These are phyloP conservation scores for Phytophthora pini DNA, from an alignment of 352 stramenopile species.

Conservation along the genomic window DNA sequence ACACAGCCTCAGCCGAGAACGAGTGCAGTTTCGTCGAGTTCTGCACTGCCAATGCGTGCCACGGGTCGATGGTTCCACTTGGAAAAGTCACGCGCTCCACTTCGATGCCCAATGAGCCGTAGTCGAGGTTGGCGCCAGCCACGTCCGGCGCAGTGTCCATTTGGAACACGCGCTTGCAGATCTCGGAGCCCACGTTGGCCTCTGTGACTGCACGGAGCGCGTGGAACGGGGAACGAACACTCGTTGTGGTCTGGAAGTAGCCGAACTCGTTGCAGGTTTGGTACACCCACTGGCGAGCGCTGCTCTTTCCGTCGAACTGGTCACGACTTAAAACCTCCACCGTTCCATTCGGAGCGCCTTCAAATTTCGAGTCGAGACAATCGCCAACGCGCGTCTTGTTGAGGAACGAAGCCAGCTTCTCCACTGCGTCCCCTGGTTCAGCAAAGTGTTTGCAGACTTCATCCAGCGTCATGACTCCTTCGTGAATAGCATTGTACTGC, in stretches of 20 bases:
- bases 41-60: slow-evolving; percentile 81
- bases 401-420: slow-evolving; percentile 67
- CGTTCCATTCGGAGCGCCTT: slow-evolving; percentile 67
- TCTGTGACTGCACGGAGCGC: slow-evolving; percentile 73
- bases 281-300: slow-evolving; percentile 85
- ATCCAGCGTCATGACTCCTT: slow-evolving; percentile 56
- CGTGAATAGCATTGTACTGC: slow-evolving; percentile 74
- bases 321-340: slow-evolving; percentile 68
- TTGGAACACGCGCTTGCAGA: slow-evolving; percentile 87
- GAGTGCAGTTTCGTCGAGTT: slow-evolving; percentile 72
- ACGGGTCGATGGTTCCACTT: slow-evolving; percentile 86
- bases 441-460: slow-evolving; percentile 72
- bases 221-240: slow-evolving; percentile 64
- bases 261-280: slow-evolving; percentile 92
- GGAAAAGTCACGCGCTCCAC: slow-evolving; percentile 84
- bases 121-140: slow-evolving; percentile 71
- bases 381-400: slow-evolving; percentile 54
- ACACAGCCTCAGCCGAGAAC: slow-evolving; percentile 60
- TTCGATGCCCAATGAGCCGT: slow-evolving; percentile 78
- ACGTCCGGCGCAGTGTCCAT: slow-evolving; percentile 69
- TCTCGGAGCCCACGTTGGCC: slow-evolving; percentile 69
- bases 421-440: slow-evolving; percentile 38
- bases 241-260: slow-evolving; percentile 86
- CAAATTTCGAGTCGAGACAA: slow-evolving; percentile 84
- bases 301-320: slow-evolving; percentile 75